Conservation (phyloP, 208 protist genomes). For the Acanthamoeba triangularis region DNA sequence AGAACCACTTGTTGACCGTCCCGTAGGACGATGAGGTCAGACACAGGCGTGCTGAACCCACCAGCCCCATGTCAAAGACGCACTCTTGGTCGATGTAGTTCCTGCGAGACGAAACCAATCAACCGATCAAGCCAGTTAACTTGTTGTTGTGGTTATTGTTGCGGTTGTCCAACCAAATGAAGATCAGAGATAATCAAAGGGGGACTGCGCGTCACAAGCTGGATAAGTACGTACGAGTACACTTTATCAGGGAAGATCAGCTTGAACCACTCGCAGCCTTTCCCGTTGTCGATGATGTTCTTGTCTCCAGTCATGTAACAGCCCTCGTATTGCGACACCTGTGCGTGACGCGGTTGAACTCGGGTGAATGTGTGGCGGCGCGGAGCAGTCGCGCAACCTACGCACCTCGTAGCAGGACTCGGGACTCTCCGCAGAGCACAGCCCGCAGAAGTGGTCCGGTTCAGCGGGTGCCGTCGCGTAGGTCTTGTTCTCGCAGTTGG, state of each 20-base stretch:
- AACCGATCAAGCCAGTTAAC: no score
- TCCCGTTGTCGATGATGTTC: not conserved
- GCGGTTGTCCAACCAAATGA: no score
- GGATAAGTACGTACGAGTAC: not conserved
- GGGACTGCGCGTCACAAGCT: not conserved
- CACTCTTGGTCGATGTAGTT: constrained; percentile 10
- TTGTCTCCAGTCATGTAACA: constrained; percentile 13
- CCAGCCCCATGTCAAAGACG: not conserved
- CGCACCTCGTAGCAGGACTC: constrained; percentile 29
- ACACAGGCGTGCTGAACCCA: not conserved
- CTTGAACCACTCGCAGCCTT: not conserved
- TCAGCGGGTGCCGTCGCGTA: not conserved
- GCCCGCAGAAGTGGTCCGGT: constrained; percentile 32
- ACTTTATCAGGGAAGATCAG: not conserved
- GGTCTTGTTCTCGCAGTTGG: not conserved
- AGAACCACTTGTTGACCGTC: not conserved
- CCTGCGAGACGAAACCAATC: no score
- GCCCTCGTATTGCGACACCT: not conserved
- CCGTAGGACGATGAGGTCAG: not conserved
- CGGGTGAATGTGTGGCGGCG: not conserved
- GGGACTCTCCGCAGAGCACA: constrained; percentile 9
- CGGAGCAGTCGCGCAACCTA: no score
- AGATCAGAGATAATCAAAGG: not conserved
- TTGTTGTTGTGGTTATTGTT: no score
- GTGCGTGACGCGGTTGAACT: not conserved